Evolutionary conservation across 768 basidiomycete species (phyloP).

Genomic region (Cystofilobasidium capitatum): DNA sequence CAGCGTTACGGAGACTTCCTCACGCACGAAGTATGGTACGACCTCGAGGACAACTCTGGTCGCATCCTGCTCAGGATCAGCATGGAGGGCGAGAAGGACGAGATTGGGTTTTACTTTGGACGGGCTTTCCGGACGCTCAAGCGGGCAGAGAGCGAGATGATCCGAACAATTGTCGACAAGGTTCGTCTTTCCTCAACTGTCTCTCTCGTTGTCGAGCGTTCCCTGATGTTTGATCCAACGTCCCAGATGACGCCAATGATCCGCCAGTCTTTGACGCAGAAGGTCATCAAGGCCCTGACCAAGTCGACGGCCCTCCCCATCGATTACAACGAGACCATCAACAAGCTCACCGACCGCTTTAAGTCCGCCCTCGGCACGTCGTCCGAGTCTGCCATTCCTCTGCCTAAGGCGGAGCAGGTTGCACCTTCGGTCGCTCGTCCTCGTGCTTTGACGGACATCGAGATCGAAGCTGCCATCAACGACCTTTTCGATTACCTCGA

Average conservation of each 20-base stretch:
- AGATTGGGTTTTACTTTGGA: slow-evolving; percentile 95
- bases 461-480: slow-evolving; percentile 84
- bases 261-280: slow-evolving; percentile 69
- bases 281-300: slow-evolving; percentile 64
- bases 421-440: slow-evolving; percentile 11
- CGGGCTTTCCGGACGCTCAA: slow-evolving; percentile 88
- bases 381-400: slow-evolving; percentile 19
- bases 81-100: slow-evolving; percentile 99
- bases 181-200: slow-evolving; percentile 42
- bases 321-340: slow-evolving; percentile 29
- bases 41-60: slow-evolving; percentile 65
- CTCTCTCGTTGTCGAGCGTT: neutral
- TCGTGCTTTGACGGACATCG: slow-evolving; percentile 63
- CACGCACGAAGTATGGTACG: slow-evolving; percentile 84
- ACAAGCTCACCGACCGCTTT: slow-evolving; percentile 28
- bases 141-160: slow-evolving; percentile 88
- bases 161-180: slow-evolving; percentile 93
- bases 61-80: slow-evolving; percentile 77
- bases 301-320: slow-evolving; percentile 44
- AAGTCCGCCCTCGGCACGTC: slow-evolving; percentile 24
- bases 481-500: slow-evolving; percentile 95
- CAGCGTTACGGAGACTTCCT: slow-evolving; percentile 77
- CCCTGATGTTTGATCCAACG: neutral
- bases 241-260: slow-evolving; percentile 86
- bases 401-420: slow-evolving; percentile 23